Evolutionary conservation across 495 filamentous ascomycete species (phyloP), one percentile per base, ranked within the genome.

Genomic region (Rhypophila decipiens): DNA sequence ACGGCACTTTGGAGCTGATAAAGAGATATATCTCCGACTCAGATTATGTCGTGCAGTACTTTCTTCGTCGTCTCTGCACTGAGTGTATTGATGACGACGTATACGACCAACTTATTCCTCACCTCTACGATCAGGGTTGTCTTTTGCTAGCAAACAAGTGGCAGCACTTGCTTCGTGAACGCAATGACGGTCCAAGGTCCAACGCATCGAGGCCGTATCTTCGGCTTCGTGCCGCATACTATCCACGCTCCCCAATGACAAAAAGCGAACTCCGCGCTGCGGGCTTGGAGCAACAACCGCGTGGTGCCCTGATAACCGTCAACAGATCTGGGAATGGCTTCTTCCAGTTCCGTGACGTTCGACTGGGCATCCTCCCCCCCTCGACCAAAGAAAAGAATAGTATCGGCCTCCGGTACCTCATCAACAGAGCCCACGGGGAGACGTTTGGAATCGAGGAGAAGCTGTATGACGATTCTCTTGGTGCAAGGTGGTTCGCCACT

Each of bases 401-500:
- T 31, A 7, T 31, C 27, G 31, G 34, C 12, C 60, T 69, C 24
- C 57, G 64, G 11, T 64, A 72, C 44, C 58, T 70, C 5, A 41
- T 75, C 49, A 74, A 72, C 48, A 59, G 57, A 17, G 62, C 71
- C 4, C 58, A 72, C 2, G 72, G 71, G 19, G 55, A 67, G 18
- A 67, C 65, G 1, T 69, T 74, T 39, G 68, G 70, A 9, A 66
- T 78, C 31, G 59, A 52, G 29, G 70, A 69, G 29, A 78, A 76
- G 24, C 52, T 63, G 7, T 68, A 79, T 45, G 76, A 70, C 47
- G 85, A 89, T 60, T 61, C 70, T 3, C 71, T 86, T 34, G 84
- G 79, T 17, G 82, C 86, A 19, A 69, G 81, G 44, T 67, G 84
- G 44, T 84, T 90, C 50, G 84, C 85, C 3, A 88, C 83, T 11